Base-by-base conservation (phyloP, 2,329 filamentous ascomycete species). In the Fusarium sulawesiense region DNA sequence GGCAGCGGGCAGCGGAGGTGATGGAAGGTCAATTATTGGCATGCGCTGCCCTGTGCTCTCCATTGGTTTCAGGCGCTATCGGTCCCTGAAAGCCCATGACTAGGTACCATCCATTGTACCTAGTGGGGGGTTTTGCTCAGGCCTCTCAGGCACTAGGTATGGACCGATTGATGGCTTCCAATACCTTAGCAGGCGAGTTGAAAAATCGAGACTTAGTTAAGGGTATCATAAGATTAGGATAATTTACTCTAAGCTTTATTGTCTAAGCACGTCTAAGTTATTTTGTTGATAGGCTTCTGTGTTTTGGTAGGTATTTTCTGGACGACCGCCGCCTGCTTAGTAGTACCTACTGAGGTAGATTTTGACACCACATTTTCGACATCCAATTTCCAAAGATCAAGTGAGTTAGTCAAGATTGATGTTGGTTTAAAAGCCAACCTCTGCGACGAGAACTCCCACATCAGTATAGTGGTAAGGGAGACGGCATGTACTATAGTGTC, bases 51-150 rank as follows among this genome's bases (percentile, higher is more conserved):
- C 55, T 64, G 57, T 32, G 41, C 50, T 62, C 50, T 62, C 56
- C 37, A 45, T 34, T 41, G 57, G 53, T 46, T 60, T 69, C 59
- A 71, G 68, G 68, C 68, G 68, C 64, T 71, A 62, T 58, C 44
- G 27, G 60, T 40, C 68, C 62, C 64, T 71, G 53, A 65, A 64
- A 29, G 29, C 29, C 37, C 32, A 50, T 8, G 37, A 37, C 44
- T 53, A 41, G 27, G 27, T 27, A 29, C 29, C 29, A 29, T 29
- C 21, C 14, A 37, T 11, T 27, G 32, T 56, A 25, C 23, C 23
- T 25, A 49, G 60, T 63, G 47, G 59, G 46, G 58, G 50, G 7
- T 51, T n/a, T 23, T 30, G 29, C 23, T 60, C 4, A n/a, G 34
- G 34, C 34, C 34, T 37, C 34, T 37, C 34, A 37, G 34, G 34